A percentile compares a stretch with the other conserved stretches of the same genome.
phyloP scores from a whole-genome alignment of 1,284 basidiomycete species.

The Mycena citricolor region DNA sequence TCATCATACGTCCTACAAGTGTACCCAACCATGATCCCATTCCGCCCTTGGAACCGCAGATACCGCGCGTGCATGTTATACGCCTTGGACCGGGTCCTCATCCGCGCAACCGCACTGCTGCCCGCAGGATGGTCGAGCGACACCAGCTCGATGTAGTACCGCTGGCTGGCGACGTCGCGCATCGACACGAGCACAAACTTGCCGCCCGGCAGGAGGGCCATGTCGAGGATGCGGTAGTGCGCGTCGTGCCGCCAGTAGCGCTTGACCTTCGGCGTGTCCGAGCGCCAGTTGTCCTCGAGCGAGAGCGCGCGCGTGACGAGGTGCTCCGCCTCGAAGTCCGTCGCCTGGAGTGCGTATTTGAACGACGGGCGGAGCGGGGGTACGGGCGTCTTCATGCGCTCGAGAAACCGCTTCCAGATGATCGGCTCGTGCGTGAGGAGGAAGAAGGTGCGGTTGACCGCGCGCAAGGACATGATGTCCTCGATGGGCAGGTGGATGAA shows the following conservation, averaged over 20 bases:
- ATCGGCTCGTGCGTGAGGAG: slow-evolving; percentile 62
- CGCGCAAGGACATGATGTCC: slow-evolving; percentile 53
- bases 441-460: slow-evolving; percentile 42
- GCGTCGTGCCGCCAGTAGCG: slow-evolving; percentile 37
- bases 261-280: slow-evolving; percentile 37
- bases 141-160: slow-evolving; percentile 55
- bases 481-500: slow-evolving; percentile 49
- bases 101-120: slow-evolving; percentile 49
- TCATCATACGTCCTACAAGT: slow-evolving; percentile 35
- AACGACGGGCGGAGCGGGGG: slow-evolving; percentile 63
- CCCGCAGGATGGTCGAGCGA: slow-evolving; percentile 56
- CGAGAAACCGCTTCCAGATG: slow-evolving; percentile 68
- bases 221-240: slow-evolving; percentile 50
- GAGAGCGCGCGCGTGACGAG: slow-evolving; percentile 61
- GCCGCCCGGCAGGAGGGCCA: slow-evolving; percentile 67
- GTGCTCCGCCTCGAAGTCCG: slow-evolving; percentile 60
- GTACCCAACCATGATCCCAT: slow-evolving; percentile 63
- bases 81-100: slow-evolving; percentile 51
- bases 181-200: slow-evolving; percentile 67
- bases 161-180: slow-evolving; percentile 40
- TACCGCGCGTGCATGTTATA: slow-evolving; percentile 65
- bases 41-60: slow-evolving; percentile 44
- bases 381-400: slow-evolving; percentile 50
- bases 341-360: slow-evolving; percentile 43
- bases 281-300: slow-evolving; percentile 58